phyloP scores from a whole-genome alignment of 1,284 basidiomycete species.

The Salmacisia buchloeana region DNA sequence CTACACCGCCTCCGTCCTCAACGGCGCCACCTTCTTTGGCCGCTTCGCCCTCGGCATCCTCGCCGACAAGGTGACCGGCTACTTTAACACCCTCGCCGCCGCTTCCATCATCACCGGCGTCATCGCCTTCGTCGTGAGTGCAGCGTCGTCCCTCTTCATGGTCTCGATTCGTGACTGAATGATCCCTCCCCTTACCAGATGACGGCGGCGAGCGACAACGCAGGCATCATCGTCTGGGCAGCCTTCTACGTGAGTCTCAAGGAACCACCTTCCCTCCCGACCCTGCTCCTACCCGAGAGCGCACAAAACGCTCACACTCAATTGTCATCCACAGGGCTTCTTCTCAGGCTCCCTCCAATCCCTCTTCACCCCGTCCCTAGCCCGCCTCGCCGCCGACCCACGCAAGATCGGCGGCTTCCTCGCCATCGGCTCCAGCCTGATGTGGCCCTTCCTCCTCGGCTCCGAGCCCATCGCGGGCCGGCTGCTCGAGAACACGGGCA shows the following conservation, averaged over 20 bases:
- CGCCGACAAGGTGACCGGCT: not conserved
- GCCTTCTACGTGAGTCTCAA: conserved; percentile 4
- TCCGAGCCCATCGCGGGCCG: conserved; percentile 7
- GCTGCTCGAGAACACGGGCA: not conserved
- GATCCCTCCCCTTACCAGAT: not conserved
- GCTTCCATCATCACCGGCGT: not conserved
- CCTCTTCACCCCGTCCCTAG: conserved; percentile 1
- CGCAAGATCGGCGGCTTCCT: conserved; percentile 5
- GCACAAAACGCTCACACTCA: not conserved
- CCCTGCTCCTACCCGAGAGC: not conserved
- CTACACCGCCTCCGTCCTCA: conserved; percentile 13
- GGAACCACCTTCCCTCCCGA: not conserved
- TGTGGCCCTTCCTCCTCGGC: not conserved
- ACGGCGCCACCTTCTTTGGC: conserved; percentile 13
- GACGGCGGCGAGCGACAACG: not conserved
- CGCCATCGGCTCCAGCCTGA: not conserved
- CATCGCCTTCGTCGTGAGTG: not conserved
- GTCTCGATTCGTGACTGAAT: not conserved
- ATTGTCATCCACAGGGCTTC: conserved; percentile 6
- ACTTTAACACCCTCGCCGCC: conserved; percentile 4
- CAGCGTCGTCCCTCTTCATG: not conserved
- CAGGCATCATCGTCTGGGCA: conserved; percentile 6
- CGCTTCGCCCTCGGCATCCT: conserved; percentile 4
- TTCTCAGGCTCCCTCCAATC: conserved; percentile 7
- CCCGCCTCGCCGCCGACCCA: not conserved